Percentiles rank a stretch among this genome's conserved stretches.
Conservation (phyloP, 441 rosid genomes). For the Isatis lusitanica region DNA sequence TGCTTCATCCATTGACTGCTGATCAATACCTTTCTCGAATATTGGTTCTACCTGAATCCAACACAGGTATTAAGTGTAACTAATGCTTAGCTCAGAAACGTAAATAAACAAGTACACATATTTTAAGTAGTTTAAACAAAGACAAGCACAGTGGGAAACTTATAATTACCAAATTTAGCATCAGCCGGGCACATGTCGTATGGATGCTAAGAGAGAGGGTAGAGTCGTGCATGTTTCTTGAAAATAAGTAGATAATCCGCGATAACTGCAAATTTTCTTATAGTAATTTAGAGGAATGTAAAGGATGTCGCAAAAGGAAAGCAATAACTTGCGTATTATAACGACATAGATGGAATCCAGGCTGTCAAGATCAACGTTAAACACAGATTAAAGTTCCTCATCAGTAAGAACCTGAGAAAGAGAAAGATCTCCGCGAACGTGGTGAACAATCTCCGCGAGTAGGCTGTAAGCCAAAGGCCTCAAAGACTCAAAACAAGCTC, state of each 20-base stretch:
- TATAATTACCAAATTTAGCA: constrained; percentile 88
- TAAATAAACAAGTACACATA: constrained; percentile 10
- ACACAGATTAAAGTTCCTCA: constrained; percentile 14
- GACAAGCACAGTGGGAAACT: constrained; percentile 20
- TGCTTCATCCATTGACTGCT: constrained; percentile 96
- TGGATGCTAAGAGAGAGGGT: constrained; percentile 94
- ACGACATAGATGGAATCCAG: constrained; percentile 1
- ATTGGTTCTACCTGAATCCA: constrained; percentile 91
- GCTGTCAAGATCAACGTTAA: constrained; percentile 6
- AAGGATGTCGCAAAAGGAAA: constrained; percentile 6
- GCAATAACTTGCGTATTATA: constrained; percentile 5
- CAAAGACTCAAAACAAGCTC: constrained; percentile 96
- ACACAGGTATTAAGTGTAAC: constrained; percentile 16
- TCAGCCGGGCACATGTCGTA: constrained; percentile 97
- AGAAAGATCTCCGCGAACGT: constrained; percentile 90
- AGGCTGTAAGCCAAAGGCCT: constrained; percentile 99
- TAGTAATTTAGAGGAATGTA: constrained; percentile 23
- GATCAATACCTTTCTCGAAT: constrained; percentile 96
- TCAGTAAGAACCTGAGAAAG: constrained; percentile 66
- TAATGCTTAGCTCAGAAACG: constrained; percentile 1
- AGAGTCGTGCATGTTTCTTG: constrained; percentile 99
- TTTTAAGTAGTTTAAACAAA: constrained; percentile 15
- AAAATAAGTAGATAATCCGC: constrained; percentile 92
- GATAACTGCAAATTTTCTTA: constrained; percentile 69
- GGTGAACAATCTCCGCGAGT: constrained; percentile 98